phyloP scores from a whole-genome alignment of 73 alveolate genomes.

The Blepharisma stoltei region DNA sequence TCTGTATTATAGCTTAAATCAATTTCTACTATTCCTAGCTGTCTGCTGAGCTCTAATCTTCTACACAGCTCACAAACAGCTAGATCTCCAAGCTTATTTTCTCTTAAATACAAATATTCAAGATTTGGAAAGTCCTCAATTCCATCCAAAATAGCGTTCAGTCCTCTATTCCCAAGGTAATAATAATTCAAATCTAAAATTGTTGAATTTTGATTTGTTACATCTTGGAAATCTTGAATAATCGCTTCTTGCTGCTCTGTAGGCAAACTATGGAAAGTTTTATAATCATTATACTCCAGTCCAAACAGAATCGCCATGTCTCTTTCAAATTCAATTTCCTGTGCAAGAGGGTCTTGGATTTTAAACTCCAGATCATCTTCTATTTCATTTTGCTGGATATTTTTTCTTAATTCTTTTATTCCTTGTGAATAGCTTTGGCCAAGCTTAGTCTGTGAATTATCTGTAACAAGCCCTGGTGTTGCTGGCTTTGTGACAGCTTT shows the following conservation, averaged over 20 bases:
- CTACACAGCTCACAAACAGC: conserved; percentile 21
- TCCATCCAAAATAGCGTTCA: conserved; percentile 9
- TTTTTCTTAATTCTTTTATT: neutral
- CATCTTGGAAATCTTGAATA: conserved; percentile 8
- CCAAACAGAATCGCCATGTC: conserved; percentile 11
- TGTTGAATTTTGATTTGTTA: neutral
- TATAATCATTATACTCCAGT: neutral
- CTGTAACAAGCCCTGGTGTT: neutral
- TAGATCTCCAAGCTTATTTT: neutral
- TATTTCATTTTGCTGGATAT: neutral
- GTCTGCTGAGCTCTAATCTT: conserved; percentile 9
- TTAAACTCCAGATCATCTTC: neutral
- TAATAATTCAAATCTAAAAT: conserved; percentile 6
- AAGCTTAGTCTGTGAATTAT: too few relatives aligned
- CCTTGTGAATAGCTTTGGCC: conserved; percentile 10
- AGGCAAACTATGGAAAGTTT: neutral
- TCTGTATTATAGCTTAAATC: neutral
- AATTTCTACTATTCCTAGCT: neutral
- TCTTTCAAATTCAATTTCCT: conserved; percentile 17
- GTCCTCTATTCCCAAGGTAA: conserved; percentile 24
- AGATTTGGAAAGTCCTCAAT: conserved; percentile 27
- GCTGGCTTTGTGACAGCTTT: conserved; percentile 19
- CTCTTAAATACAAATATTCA: conserved; percentile 16
- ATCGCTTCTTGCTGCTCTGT: conserved; percentile 12
- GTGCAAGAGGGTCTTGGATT: neutral